These are phyloP conservation scores for Pseudocercospora ulei DNA, from an alignment of 2,329 filamentous ascomycete genomes.

Conservation along the genomic window DNA sequence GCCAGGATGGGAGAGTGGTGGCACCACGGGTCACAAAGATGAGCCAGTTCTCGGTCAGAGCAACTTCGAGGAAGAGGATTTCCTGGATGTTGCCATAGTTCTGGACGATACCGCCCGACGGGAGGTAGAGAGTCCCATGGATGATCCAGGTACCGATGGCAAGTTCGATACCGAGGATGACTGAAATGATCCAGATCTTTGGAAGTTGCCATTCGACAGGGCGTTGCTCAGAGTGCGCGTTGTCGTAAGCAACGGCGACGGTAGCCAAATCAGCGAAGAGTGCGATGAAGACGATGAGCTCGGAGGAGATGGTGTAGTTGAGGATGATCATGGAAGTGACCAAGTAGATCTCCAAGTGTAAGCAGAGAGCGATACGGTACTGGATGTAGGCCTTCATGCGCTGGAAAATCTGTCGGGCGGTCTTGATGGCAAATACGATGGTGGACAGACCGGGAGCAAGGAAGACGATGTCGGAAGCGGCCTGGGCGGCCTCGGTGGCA, in stretches of 20 bases:
- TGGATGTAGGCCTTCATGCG: conserved; percentile 70
- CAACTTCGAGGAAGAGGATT: conserved; percentile 49
- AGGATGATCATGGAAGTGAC: conserved; percentile 70
- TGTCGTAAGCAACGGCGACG: conserved; percentile 69
- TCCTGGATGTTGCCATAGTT: conserved; percentile 66
- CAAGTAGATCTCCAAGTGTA: conserved; percentile 67
- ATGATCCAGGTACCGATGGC: conserved; percentile 64
- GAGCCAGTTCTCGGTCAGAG: conserved; percentile 48
- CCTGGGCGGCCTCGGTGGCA: conserved; percentile 61
- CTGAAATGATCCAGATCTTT: conserved; percentile 70
- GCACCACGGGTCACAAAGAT: conserved; percentile 51
- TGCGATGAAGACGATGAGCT: conserved; percentile 69
- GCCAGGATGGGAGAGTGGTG: conserved; percentile 64
- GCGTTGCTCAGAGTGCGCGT: conserved; percentile 63
- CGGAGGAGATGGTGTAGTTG: conserved; percentile 62
- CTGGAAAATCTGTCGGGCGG: conserved; percentile 65
- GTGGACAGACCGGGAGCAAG: conserved; percentile 61
- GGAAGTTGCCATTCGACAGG: conserved; percentile 72
- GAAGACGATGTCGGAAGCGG: conserved; percentile 65
- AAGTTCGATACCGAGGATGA: conserved; percentile 58
- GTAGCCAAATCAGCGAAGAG: conserved; percentile 71
- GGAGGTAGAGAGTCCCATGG: conserved; percentile 59
- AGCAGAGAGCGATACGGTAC: conserved; percentile 65
- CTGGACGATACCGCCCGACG: conserved; percentile 62
- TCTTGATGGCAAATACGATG: conserved; percentile 65